Evolutionary conservation across 352 stramenopile species (phyloP).

Genomic region (Aphanomyces euteiches): DNA sequence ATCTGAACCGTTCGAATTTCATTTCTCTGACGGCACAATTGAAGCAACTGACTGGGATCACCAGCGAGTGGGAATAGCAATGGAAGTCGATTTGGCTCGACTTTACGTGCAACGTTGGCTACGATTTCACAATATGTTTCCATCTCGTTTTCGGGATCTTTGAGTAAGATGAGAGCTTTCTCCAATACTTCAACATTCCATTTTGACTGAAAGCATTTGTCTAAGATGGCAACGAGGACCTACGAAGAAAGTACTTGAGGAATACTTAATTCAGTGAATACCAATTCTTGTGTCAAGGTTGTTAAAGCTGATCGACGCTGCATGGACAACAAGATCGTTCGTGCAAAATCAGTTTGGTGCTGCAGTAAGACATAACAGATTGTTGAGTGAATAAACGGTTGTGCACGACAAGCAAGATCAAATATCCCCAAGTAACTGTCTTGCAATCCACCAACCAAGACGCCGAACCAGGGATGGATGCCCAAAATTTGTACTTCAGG

Average conservation of each 20-base stretch:
- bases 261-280: slow-evolving; percentile 24
- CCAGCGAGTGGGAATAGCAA: slow-evolving; percentile 64
- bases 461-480: slow-evolving; percentile 56
- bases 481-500: slow-evolving; percentile 68
- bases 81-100: slow-evolving; percentile 67
- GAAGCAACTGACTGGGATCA: slow-evolving; percentile 62
- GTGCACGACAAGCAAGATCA: slow-evolving; percentile 69
- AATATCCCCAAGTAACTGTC: slow-evolving; percentile 79
- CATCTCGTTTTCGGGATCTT: slow-evolving; percentile 42
- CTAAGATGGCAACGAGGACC: slow-evolving; percentile 65
- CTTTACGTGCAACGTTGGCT: slow-evolving; percentile 77
- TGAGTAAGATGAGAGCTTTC: slow-evolving; percentile 51
- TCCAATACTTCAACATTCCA: slow-evolving; percentile 46
- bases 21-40: slow-evolving; percentile 53
- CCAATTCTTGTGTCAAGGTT: slow-evolving; percentile 70
- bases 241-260: not conserved
- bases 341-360: slow-evolving; percentile 54
- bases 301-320: slow-evolving; percentile 54
- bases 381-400: slow-evolving; percentile 76
- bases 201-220: slow-evolving; percentile 50
- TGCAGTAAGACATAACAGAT: slow-evolving; percentile 67
- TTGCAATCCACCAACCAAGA: slow-evolving; percentile 72
- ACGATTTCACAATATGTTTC: slow-evolving; percentile 84
- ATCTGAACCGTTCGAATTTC: slow-evolving; percentile 54
- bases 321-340: slow-evolving; percentile 46